Evolutionary conservation across 192 early-diverging fungal species (phyloP).

Genomic region (Umbelopsis ramanniana): DNA sequence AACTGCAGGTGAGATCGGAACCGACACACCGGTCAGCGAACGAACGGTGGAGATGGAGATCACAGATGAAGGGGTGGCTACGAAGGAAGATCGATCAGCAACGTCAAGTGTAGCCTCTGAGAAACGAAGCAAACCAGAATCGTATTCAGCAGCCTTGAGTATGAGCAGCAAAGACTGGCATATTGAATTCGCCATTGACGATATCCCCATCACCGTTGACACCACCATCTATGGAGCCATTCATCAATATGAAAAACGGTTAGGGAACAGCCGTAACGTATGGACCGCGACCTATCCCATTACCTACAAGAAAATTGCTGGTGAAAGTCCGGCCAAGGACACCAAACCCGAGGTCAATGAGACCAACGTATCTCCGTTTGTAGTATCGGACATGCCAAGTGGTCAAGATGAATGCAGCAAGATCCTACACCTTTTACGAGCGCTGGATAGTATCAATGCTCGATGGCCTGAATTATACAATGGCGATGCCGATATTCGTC

Average conservation of each 20-base stretch:
- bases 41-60: slow-evolving; percentile 9
- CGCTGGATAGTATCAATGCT: slow-evolving; percentile 42
- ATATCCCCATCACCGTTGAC: slow-evolving; percentile 48
- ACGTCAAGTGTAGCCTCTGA: background rate
- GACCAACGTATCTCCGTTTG: background rate
- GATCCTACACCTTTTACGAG: slow-evolving; percentile 46
- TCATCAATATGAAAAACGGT: slow-evolving; percentile 54
- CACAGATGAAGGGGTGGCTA: background rate
- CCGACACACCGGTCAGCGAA: slow-evolving; percentile 4
- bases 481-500: slow-evolving; percentile 17
- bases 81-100: background rate
- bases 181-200: slow-evolving; percentile 65
- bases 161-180: slow-evolving; percentile 43
- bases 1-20: background rate
- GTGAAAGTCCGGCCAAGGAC: slow-evolving; percentile 9
- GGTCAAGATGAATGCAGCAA: slow-evolving; percentile 26
- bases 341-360: slow-evolving; percentile 20
- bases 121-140: background rate
- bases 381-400: background rate
- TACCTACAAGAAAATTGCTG: slow-evolving; percentile 49
- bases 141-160: slow-evolving; percentile 1
- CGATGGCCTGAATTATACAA: slow-evolving; percentile 42
- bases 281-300: slow-evolving; percentile 67
- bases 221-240: slow-evolving; percentile 73
- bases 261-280: slow-evolving; percentile 47